Evolutionary conservation across 108 stramenopile species (phyloP).

Genomic region (Nitzschia sp.): DNA sequence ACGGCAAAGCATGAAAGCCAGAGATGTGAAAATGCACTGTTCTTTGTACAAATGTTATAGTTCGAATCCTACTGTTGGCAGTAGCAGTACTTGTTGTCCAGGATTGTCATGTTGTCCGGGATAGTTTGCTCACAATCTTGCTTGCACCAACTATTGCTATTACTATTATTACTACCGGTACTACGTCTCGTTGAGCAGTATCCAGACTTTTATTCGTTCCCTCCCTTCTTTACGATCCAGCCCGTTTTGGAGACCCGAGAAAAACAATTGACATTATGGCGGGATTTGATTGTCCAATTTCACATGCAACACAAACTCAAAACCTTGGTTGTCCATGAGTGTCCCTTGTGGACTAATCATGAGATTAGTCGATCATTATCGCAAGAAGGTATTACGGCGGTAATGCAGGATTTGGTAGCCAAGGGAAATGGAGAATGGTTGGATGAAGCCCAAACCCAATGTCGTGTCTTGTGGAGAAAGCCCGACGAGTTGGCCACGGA

Average conservation of each 20-base stretch:
- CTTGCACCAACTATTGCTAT: too few species aligned
- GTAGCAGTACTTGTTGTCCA: too few species aligned
- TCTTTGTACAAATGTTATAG: too few species aligned
- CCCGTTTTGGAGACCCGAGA: slow-evolving; percentile 71
- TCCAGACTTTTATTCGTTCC: slow-evolving; percentile 86
- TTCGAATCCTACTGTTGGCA: too few species aligned
- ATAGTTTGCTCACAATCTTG: too few species aligned
- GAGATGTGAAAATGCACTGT: too few species aligned
- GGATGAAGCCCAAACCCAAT: slow-evolving; percentile 64
- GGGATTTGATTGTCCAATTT: slow-evolving; percentile 79
- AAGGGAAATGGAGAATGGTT: slow-evolving; percentile 85
- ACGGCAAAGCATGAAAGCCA: too few species aligned
- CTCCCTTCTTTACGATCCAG: slow-evolving; percentile 90
- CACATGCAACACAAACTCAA: slow-evolving; percentile 76
- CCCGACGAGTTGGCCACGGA: slow-evolving; percentile 85
- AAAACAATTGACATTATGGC: slow-evolving; percentile 85
- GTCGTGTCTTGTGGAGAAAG: slow-evolving; percentile 81
- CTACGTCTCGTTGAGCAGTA: slow-evolving; percentile 55
- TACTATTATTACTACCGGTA: too few species aligned
- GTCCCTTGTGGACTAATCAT: slow-evolving; percentile 82
- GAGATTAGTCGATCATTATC: slow-evolving; percentile 59
- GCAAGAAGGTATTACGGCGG: slow-evolving; percentile 44
- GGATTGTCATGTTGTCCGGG: too few species aligned
- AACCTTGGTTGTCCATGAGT: slow-evolving; percentile 81
- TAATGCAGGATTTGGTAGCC: slow-evolving; percentile 66